Percentiles rank a stretch among this genome's conserved stretches.
phyloP scores from a whole-genome alignment of 2,329 filamentous ascomycete genomes.

The Mycosphaerella sp. region DNA sequence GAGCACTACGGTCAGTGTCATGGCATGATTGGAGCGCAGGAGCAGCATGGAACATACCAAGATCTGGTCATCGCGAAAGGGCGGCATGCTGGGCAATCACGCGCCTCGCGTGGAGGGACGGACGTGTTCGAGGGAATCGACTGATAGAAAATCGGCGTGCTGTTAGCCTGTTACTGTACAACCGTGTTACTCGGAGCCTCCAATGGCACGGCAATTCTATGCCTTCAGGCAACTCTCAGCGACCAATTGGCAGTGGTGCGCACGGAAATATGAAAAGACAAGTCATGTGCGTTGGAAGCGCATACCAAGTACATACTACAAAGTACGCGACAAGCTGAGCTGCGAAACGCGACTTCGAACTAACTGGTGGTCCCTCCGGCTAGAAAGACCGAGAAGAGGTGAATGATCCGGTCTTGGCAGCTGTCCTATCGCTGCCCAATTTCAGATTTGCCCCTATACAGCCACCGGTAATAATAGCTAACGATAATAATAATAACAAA shows the following conservation, averaged over 20 bases:
- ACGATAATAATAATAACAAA: not conserved
- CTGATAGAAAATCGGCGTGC: too few relatives aligned
- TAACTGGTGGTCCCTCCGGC: too few relatives aligned
- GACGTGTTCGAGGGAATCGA: not conserved
- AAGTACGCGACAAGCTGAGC: conserved; percentile 6
- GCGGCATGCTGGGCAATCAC: conserved; percentile 25
- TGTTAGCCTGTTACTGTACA: too few relatives aligned
- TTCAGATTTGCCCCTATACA: not conserved
- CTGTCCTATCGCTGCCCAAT: conserved; percentile 5
- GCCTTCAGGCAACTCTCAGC: not conserved
- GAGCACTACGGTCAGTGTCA: conserved; percentile 1
- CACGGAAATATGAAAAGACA: not conserved
- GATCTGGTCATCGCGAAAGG: conserved; percentile 34
- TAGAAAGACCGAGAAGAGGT: not conserved
- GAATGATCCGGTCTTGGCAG: conserved; percentile 3
- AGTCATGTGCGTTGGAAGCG: not conserved
- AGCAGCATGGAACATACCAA: conserved; percentile 21
- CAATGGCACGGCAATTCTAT: not conserved
- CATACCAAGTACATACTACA: not conserved
- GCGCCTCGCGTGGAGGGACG: not conserved
- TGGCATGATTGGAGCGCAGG: not conserved
- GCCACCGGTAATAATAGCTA: not conserved
- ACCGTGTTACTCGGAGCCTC: too few relatives aligned
- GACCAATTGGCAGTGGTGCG: not conserved
- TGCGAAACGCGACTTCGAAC: not conserved